Conservation (phyloP, 768 basidiomycete genomes). For the Termitomyces sp. region DNA sequence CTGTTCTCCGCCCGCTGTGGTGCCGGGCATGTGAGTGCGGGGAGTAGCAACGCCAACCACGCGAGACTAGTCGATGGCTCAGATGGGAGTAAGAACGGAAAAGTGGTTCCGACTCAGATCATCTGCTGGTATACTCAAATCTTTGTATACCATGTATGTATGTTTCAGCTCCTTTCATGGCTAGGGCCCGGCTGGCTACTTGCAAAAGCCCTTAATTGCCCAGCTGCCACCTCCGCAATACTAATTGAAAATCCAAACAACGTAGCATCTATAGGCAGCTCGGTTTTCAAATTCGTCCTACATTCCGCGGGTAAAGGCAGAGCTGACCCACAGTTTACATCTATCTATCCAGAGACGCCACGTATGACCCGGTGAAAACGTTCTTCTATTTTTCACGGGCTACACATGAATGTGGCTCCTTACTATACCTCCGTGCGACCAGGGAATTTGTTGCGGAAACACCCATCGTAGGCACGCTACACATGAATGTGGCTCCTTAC, state of each 20-base stretch:
- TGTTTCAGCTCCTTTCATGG: slow-evolving; percentile 13
- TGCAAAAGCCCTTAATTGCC: slow-evolving; percentile 4
- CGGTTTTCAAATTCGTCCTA: neutral
- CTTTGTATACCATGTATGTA: slow-evolving; percentile 5
- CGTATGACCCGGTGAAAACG: neutral
- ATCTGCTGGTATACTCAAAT: slow-evolving; percentile 19
- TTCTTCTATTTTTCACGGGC: slow-evolving; percentile 14
- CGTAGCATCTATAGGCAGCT: neutral
- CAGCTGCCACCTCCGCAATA: slow-evolving; percentile 10
- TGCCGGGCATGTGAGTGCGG: slow-evolving; percentile 25
- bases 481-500: slow-evolving; percentile 15
- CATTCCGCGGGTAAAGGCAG: slow-evolving; percentile 12
- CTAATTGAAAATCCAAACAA: slow-evolving; percentile 1
- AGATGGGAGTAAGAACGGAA: slow-evolving; percentile 16
- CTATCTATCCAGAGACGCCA: neutral
- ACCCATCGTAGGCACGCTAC: slow-evolving; percentile 3
- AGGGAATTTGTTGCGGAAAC: slow-evolving; percentile 9
- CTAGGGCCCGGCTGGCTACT: neutral
- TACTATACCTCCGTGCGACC: slow-evolving; percentile 20
- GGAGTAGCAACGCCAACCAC: slow-evolving; percentile 1
- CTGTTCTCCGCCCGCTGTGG: slow-evolving; percentile 15
- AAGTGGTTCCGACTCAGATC: slow-evolving; percentile 36
- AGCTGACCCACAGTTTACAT: slow-evolving; percentile 15
- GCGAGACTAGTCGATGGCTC: slow-evolving; percentile 4
- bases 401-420: slow-evolving; percentile 7